Percentiles rank a stretch among this genome's conserved stretches.
Conservation (phyloP, 2,329 filamentous ascomycete species). For the Coniochaeta sp. region DNA sequence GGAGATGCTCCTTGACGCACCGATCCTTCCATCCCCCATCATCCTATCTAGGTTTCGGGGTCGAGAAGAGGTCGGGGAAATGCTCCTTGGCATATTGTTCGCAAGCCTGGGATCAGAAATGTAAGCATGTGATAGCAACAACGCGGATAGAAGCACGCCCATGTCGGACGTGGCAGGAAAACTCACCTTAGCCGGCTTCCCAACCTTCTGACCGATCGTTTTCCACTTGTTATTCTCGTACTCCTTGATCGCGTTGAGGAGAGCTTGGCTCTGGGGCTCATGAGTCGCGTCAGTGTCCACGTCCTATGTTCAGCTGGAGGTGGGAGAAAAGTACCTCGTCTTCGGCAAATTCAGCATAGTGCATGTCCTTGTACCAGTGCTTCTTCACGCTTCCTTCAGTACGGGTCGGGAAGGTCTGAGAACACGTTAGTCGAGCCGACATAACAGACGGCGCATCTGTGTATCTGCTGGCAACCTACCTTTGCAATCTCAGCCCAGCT, state of each 20-base stretch:
- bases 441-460: background rate
- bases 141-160: slow-evolving; percentile 1
- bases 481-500: slow-evolving; percentile 99
- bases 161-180: background rate
- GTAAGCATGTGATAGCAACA: background rate
- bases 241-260: slow-evolving; percentile 93
- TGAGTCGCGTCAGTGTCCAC: slow-evolving; percentile 2
- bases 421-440: slow-evolving; percentile 9
- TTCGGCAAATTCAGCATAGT: slow-evolving; percentile 96
- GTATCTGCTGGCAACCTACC: slow-evolving; percentile 40
- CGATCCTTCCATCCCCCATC: no score
- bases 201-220: slow-evolving; percentile 89
- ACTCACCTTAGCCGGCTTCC: slow-evolving; percentile 88
- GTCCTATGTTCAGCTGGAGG: no score
- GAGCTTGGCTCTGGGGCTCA: slow-evolving; percentile 54
- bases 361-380: slow-evolving; percentile 99
- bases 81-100: slow-evolving; percentile 93
- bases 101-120: slow-evolving; percentile 27
- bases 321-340: slow-evolving; percentile 62
- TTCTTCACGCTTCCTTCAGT: slow-evolving; percentile 99
- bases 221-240: slow-evolving; percentile 99
- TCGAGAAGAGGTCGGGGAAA: slow-evolving; percentile 39
- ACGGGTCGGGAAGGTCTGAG: slow-evolving; percentile 78
- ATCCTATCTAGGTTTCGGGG: background rate
- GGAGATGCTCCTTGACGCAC: no score